A percentile compares a stretch with the other conserved stretches of the same genome.
These are phyloP conservation scores for barley (Hordeum vulgare) DNA, from an alignment of 176 grass and related monocot genomes.

Conservation along the genomic window MorexV3_pseudomolecules_assembly NC_058520.1:43910646-43911145, in stretches of 20 bases:
- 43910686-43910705: not conserved
- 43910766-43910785: not conserved
- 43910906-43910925: not conserved
- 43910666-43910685: not conserved
- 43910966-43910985: not conserved
- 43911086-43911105: too few species aligned
- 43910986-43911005: not conserved
- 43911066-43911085: too few species aligned
- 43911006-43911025: not conserved
- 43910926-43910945: not conserved
- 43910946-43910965: not conserved
- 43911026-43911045: too few species aligned
- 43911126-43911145: too few species aligned
- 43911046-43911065: too few species aligned
- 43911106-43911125: too few species aligned
- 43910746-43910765: not conserved
- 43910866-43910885: not conserved
- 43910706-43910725: not conserved
- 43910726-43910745: not conserved
- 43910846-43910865: not conserved
- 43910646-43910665: slow-evolving; percentile 26
- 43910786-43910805: not conserved
- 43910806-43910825: not conserved
- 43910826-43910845: slow-evolving; percentile 4
- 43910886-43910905: not conserved